A percentile compares a stretch with the other conserved stretches of the same genome.
phyloP scores from a whole-genome alignment of 345 rosid genomes.

The Turritis glabra region DNA sequence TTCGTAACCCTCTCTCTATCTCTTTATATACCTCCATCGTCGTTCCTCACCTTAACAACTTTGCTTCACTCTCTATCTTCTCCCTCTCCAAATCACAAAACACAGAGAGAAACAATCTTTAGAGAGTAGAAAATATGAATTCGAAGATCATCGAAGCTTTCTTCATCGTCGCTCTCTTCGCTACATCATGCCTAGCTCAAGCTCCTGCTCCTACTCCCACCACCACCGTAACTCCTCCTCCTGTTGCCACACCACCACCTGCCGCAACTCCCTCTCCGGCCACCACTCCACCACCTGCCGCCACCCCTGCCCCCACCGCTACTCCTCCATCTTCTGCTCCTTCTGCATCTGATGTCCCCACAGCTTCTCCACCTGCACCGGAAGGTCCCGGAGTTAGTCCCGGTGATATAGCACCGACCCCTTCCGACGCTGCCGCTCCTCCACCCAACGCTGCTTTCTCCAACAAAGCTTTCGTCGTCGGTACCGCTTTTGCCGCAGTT shows the following conservation, averaged over 20 bases:
- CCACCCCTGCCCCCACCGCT: conserved; percentile 19
- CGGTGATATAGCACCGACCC: conserved; percentile 25
- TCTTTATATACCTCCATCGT: conserved; percentile 19
- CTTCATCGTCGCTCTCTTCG: conserved; percentile 58
- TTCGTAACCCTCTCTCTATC: neutral
- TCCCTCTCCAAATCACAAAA: neutral
- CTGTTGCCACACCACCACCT: conserved; percentile 32
- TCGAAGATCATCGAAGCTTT: conserved; percentile 46
- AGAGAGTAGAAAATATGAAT: conserved; percentile 42
- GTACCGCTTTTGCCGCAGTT: conserved; percentile 45
- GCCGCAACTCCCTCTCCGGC: conserved; percentile 43
- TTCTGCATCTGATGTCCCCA: conserved; percentile 22
- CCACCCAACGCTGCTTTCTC: conserved; percentile 19
- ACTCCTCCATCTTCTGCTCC: conserved; percentile 24
- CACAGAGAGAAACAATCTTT: neutral
- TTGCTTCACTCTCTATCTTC: conserved; percentile 1
- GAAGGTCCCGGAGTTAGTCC: conserved; percentile 22
- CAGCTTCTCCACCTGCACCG: conserved; percentile 35
- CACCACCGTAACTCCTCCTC: conserved; percentile 33
- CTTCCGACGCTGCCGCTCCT: conserved; percentile 29
- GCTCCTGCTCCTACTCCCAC: conserved; percentile 56
- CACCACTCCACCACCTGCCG: conserved; percentile 45
- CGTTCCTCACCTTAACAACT: conserved; percentile 21
- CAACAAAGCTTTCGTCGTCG: conserved; percentile 41
- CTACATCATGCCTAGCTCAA: conserved; percentile 65